These are phyloP conservation scores for Clonostachys chloroleuca DNA, from an alignment of 2,329 filamentous ascomycete genomes.

Conservation along the genomic window DNA sequence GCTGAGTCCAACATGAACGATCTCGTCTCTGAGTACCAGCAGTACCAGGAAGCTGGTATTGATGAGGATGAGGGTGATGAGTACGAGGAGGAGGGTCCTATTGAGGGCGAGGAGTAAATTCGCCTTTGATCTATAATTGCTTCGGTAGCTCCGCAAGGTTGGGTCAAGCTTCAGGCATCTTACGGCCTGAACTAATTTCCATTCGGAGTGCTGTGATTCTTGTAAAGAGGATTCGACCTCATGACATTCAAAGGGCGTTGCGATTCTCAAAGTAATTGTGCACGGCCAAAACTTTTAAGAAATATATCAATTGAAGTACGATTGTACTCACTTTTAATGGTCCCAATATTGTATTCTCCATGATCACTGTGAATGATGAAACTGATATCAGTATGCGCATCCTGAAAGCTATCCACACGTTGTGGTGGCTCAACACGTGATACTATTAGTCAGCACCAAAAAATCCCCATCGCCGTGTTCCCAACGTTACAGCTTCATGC, in stretches of 20 bases:
- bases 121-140: background rate
- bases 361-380: too few relatives aligned
- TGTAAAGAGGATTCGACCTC: too few relatives aligned
- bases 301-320: conserved; percentile 30
- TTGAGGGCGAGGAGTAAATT: conserved; percentile 62
- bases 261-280: conserved; percentile 10
- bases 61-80: conserved; percentile 91
- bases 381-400: too few relatives aligned
- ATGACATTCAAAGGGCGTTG: too few relatives aligned
- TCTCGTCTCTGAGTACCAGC: conserved; percentile 98
- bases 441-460: too few relatives aligned
- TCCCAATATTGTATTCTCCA: too few relatives aligned
- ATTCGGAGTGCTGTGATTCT: conserved; percentile 12
- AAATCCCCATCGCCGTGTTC: too few relatives aligned
- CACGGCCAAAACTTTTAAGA: conserved; percentile 11
- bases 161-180: too few relatives aligned
- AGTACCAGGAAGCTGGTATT: conserved; percentile 98
- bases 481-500: too few relatives aligned
- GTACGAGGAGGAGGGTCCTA: conserved; percentile 80
- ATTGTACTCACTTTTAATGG: conserved; percentile 8
- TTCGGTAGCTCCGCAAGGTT: too few relatives aligned
- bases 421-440: too few relatives aligned
- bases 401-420: too few relatives aligned
- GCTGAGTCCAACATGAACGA: conserved; percentile 99
- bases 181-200: conserved; percentile 16